A percentile compares a stretch with the other conserved stretches of the same genome.
Evolutionary conservation across 805 yeast genomes (phyloP).

Genomic region (Zygoascus bituminiphila): DNA sequence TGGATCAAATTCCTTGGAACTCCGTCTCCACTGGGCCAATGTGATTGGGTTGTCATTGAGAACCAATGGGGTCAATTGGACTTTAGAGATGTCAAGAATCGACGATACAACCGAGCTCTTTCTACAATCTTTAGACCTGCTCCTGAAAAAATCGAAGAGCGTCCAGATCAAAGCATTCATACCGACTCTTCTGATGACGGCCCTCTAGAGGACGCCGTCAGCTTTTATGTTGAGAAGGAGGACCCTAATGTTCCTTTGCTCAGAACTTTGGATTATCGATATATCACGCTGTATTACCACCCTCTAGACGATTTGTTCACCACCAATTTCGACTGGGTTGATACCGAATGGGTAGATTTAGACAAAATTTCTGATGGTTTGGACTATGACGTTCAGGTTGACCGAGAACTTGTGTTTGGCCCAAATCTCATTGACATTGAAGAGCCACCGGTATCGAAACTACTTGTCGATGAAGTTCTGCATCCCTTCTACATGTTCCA

Average conservation of each 20-base stretch:
- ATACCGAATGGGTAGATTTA: conserved; percentile 61
- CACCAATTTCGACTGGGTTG: conserved; percentile 83
- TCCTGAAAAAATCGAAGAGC: conserved; percentile 5
- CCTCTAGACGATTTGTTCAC: conserved; percentile 83
- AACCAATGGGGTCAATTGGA: conserved; percentile 85
- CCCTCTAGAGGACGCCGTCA: not conserved
- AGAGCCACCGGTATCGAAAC: conserved; percentile 56
- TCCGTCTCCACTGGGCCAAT: conserved; percentile 60
- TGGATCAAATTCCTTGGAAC: conserved; percentile 60
- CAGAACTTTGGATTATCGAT: conserved; percentile 71
- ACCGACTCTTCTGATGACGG: not conserved
- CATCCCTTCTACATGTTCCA: conserved; percentile 97
- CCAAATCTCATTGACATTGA: conserved; percentile 64
- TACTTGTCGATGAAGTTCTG: conserved; percentile 76
- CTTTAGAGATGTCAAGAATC: conserved; percentile 46
- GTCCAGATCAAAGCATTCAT: not conserved
- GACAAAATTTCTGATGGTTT: conserved; percentile 51
- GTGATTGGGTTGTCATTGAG: conserved; percentile 92
- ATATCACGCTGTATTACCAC: conserved; percentile 70
- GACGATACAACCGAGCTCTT: conserved; percentile 61
- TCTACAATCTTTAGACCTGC: conserved; percentile 50
- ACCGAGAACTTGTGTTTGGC: conserved; percentile 69
- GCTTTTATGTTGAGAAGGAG: conserved; percentile 11
- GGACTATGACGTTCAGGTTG: conserved; percentile 57
- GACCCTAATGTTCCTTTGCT: conserved; percentile 67